Percentiles rank a stretch among this genome's conserved stretches.
Conservation (phyloP, 1,284 basidiomycete genomes). For the Cerrena zonata region DNA sequence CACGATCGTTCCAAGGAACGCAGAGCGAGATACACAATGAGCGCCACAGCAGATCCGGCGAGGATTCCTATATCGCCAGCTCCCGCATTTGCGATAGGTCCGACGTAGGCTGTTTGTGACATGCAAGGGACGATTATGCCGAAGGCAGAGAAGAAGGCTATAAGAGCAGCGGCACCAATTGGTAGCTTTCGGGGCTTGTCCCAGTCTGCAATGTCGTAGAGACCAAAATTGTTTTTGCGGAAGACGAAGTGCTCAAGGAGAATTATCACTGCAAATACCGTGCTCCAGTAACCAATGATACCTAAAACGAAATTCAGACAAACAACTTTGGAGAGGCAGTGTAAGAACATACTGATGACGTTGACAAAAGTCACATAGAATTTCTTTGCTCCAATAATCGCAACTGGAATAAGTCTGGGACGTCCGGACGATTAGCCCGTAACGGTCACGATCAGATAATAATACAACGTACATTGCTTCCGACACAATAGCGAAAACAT, state of each 20-base stretch:
- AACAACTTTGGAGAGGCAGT: not conserved
- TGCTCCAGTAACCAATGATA: constrained; percentile 58
- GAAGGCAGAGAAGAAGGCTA: constrained; percentile 43
- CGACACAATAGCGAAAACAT: constrained; percentile 65
- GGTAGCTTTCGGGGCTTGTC: constrained; percentile 36
- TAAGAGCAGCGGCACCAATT: constrained; percentile 43
- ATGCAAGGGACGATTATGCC: constrained; percentile 55
- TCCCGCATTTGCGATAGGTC: constrained; percentile 39
- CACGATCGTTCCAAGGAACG: not conserved
- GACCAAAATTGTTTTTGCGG: constrained; percentile 32
- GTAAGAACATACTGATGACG: constrained; percentile 40
- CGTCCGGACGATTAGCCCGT: constrained; percentile 7
- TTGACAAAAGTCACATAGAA: constrained; percentile 57
- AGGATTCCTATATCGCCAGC: constrained; percentile 56
- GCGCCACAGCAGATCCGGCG: constrained; percentile 39
- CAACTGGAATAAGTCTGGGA: constrained; percentile 50
- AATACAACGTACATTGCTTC: constrained; percentile 60
- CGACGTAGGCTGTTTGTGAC: constrained; percentile 56
- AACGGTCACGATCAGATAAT: not conserved
- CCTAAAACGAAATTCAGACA: constrained; percentile 18
- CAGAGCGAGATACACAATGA: constrained; percentile 31
- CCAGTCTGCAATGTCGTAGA: constrained; percentile 38
- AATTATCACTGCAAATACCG: constrained; percentile 48
- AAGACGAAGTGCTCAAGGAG: constrained; percentile 56
- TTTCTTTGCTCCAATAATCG: constrained; percentile 51